Percentiles rank a stretch among this genome's conserved stretches.
Conservation (phyloP, 352 stramenopile genomes). For the Phytophthora kernoviae region DNA sequence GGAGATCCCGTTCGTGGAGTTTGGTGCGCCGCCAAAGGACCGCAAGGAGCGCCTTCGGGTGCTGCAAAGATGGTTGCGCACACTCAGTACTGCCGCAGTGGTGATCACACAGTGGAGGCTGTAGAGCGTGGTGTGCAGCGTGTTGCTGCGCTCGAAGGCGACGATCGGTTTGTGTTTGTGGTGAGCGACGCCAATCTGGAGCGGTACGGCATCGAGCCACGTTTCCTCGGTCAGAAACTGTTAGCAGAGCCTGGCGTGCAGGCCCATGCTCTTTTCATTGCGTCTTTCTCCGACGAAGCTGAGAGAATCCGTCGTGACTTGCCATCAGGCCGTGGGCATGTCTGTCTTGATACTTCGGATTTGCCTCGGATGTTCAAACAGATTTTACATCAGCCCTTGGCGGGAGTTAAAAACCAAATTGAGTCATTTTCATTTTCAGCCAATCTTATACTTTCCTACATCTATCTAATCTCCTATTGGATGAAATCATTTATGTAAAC, state of each 20-base stretch:
- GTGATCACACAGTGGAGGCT: constrained; percentile 95
- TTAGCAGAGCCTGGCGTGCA: constrained; percentile 59
- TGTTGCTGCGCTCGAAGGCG: constrained; percentile 61
- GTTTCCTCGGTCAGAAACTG: constrained; percentile 58
- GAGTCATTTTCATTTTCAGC: not conserved
- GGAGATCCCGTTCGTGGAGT: constrained; percentile 92
- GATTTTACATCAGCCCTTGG: constrained; percentile 79
- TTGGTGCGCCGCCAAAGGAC: constrained; percentile 78
- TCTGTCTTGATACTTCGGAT: constrained; percentile 80
- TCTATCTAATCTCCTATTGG: not conserved
- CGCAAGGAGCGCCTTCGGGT: constrained; percentile 92
- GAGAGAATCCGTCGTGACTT: constrained; percentile 65
- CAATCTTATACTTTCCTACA: not conserved
- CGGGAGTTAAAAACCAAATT: constrained; percentile 6
- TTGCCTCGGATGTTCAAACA: constrained; percentile 84
- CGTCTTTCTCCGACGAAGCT: constrained; percentile 84
- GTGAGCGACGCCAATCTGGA: constrained; percentile 96
- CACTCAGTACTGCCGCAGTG: constrained; percentile 93
- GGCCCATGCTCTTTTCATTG: constrained; percentile 86
- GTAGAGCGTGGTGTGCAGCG: constrained; percentile 82
- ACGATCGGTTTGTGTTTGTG: constrained; percentile 92
- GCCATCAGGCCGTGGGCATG: constrained; percentile 70
- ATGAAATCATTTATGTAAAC: not conserved
- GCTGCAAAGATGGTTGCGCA: constrained; percentile 95
- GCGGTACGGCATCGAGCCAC: constrained; percentile 87